A percentile compares a stretch with the other conserved stretches of the same genome.
These are phyloP conservation scores for Yarrowia keelungensis DNA, from an alignment of 805 yeast genomes.

Conservation along the genomic window DNA sequence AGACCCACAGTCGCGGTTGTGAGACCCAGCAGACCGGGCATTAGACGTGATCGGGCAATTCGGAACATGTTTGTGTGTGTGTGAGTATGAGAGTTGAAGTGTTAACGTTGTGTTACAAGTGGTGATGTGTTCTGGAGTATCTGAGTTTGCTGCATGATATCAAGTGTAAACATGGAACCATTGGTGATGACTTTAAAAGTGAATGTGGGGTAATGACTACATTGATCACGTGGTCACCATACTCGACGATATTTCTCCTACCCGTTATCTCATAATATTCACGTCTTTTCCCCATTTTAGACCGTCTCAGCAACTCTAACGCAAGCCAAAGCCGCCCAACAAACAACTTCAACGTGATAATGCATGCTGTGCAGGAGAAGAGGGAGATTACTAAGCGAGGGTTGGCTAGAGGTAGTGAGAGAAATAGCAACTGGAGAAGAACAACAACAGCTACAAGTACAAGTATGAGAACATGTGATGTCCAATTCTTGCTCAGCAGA, in stretches of 20 bases:
- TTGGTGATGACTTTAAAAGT: no score
- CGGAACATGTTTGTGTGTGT: conserved; percentile 6
- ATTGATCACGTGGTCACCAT: no score
- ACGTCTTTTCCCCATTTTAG: not conserved
- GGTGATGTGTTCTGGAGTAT: not conserved
- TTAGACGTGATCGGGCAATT: conserved; percentile 21
- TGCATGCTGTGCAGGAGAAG: conserved; percentile 2
- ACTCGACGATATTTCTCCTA: no score
- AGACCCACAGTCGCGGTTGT: conserved; percentile 23
- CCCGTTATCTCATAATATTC: no score
- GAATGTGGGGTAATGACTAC: no score
- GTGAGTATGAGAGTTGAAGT: not conserved
- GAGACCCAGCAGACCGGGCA: conserved; percentile 28
- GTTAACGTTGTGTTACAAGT: not conserved
- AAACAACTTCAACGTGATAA: conserved; percentile 11
- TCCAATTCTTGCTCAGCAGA: no score
- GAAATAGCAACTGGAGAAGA: no score
- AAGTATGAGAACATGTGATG: no score
- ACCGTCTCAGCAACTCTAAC: not conserved
- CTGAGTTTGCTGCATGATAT: conserved; percentile 19
- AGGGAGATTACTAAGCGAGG: no score
- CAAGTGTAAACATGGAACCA: no score
- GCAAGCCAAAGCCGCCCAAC: conserved; percentile 9
- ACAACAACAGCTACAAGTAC: no score
- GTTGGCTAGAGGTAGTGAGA: no score